Evolutionary conservation across 2,329 filamentous ascomycete species (phyloP), one percentile per base, ranked within the genome.

Genomic region (Zarea fungicola): DNA sequence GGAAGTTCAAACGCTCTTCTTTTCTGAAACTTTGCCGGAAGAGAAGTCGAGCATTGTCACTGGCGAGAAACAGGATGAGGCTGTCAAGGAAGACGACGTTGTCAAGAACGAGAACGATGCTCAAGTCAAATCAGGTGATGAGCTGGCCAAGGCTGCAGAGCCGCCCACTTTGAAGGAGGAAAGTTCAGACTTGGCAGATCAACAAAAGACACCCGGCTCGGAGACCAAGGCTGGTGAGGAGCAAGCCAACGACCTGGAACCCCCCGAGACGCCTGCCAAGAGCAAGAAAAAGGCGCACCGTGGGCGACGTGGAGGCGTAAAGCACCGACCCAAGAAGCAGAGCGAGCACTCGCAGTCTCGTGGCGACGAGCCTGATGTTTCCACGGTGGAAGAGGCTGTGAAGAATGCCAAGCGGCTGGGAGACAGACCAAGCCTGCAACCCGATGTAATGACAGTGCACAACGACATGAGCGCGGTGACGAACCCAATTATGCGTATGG

Each of bases 281-380:
- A 83, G 82, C 58, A 84, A 85, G 64, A 85, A 81, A 61, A 87
- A 85, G 62, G 75, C 79, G 0, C 84, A 86, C 48, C 76, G 86
- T 48, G 87, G 87, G 4, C 76, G 80, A n/a, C 78, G 87, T 41
- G 87, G 85, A 19, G 86, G 87, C 2, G 77, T 79, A 16, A 84
- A 85, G 62, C 82, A 85, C 52, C 78, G 80, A 53, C 83, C 80
- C 55, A 74, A 72, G 13, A 75, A 76, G 48, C 71, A 72, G 37
- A 77, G 80, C 52, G 73, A 82, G 13, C 66, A 68, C 3, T 77
- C 77, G 0, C 69, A 71, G 42, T 74, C 73, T 3, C 69, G 72
- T 14, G 74, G 71, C 10, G 78, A 80, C 37, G 74, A 74, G 4
- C 58, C 61, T 1, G 56, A 59, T 0, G 57, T 65, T 46, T 66